Evolutionary conservation across 140 eudicot genomes (phyloP).

Genomic region (Anethum foeniculum): DNA sequence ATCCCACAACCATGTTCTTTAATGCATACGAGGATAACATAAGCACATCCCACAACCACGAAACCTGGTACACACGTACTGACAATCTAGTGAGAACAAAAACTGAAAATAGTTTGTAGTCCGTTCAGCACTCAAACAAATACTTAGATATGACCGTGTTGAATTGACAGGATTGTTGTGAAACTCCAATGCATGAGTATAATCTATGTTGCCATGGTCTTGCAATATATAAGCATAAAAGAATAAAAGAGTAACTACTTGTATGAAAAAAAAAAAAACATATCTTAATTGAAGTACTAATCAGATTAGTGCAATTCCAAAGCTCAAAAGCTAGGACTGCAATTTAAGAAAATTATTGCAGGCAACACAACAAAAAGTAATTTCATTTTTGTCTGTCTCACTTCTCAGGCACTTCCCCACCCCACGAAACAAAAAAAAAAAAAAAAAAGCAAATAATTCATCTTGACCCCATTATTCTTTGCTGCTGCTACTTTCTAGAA

Average conservation of each 20-base stretch:
- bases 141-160: too few species aligned
- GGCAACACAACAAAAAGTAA: not conserved
- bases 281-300: not conserved
- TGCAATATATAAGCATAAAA: too few species aligned
- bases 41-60: too few species aligned
- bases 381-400: not conserved
- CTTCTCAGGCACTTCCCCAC: not conserved
- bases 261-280: not conserved
- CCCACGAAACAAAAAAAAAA: not conserved
- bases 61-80: too few species aligned
- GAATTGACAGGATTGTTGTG: too few species aligned
- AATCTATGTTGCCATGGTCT: too few species aligned
- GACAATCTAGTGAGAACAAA: not conserved
- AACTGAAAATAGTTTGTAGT: too few species aligned
- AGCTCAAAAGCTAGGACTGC: not conserved
- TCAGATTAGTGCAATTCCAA: not conserved
- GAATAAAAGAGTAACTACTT: not conserved
- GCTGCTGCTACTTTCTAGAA: not conserved
- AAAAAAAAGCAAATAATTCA: not conserved
- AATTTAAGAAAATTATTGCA: not conserved
- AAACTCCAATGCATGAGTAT: too few species aligned
- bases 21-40: too few species aligned
- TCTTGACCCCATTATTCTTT: not conserved
- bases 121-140: not conserved
- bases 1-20: too few species aligned